These are phyloP conservation scores for Bothriochloa decipiens DNA, from an alignment of 176 grass and related monocot species.

Conservation along the genomic window DNA sequence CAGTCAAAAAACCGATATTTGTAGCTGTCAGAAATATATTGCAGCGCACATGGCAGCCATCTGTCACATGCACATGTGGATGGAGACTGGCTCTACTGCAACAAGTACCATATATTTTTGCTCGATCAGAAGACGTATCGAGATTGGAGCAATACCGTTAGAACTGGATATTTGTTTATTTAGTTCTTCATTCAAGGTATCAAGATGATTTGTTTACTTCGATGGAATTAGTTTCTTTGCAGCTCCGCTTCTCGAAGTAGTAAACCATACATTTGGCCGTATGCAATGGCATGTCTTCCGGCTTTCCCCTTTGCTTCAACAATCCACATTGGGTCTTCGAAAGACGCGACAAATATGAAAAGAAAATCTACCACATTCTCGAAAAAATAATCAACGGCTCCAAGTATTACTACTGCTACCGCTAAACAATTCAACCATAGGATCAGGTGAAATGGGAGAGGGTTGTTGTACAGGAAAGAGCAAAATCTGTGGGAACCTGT, in stretches of 20 bases:
- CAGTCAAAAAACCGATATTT: constrained; percentile 30
- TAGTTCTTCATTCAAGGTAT: constrained; percentile 25
- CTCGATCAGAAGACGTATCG: constrained; percentile 13
- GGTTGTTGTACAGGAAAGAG: neutral
- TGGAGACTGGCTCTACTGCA: neutral
- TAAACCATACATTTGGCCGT: constrained; percentile 29
- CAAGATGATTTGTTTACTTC: constrained; percentile 32
- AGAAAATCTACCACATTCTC: neutral
- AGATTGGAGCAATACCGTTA: constrained; percentile 51
- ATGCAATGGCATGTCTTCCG: constrained; percentile 34
- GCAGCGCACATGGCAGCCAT: constrained; percentile 33
- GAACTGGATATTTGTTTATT: constrained; percentile 34
- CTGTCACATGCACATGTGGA: constrained; percentile 23
- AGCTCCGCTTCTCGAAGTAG: constrained; percentile 31
- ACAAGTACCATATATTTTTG: constrained; percentile 22
- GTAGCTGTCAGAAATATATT: constrained; percentile 1
- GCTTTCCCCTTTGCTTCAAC: constrained; percentile 20
- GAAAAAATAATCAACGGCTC: neutral
- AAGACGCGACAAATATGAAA: neutral
- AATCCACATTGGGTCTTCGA: constrained; percentile 17
- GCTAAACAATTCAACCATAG: constrained; percentile 7
- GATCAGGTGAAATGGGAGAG: neutral
- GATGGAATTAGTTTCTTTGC: neutral
- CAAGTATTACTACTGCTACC: neutral
- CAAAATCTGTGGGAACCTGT: too few species aligned